These are phyloP conservation scores for Endotrypanum monterogeii DNA, from an alignment of 208 protist genomes.

Conservation along the genomic window DNA sequence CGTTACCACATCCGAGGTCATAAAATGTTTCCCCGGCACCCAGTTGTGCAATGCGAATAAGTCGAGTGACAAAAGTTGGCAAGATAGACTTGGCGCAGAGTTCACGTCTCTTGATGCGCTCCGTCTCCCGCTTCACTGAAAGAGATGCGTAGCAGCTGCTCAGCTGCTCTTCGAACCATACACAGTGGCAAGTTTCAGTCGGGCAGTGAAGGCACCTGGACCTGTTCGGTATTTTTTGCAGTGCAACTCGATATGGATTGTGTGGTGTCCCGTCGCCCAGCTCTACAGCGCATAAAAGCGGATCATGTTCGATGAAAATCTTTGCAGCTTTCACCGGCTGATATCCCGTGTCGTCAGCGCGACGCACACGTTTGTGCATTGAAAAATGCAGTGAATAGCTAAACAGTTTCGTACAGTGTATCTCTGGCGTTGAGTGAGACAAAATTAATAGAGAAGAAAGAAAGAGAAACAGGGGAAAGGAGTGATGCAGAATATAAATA, in stretches of 20 bases:
- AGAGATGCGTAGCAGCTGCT: constrained; percentile 53
- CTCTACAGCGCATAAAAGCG: constrained; percentile 1
- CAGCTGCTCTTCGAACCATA: constrained; percentile 44
- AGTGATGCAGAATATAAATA: too few relatives aligned
- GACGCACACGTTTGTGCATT: constrained; percentile 54
- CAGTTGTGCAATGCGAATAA: constrained; percentile 50
- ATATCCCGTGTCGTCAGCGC: constrained; percentile 5
- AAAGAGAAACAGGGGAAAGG: not conserved
- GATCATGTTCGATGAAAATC: not conserved
- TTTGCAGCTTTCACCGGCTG: constrained; percentile 11
- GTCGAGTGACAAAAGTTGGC: constrained; percentile 70
- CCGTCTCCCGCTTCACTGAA: constrained; percentile 47
- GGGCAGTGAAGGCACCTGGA: constrained; percentile 64
- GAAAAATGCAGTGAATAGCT: constrained; percentile 18
- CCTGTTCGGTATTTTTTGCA: constrained; percentile 49
- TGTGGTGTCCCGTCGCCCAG: constrained; percentile 38
- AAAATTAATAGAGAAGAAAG: constrained; percentile 4
- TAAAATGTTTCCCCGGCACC: constrained; percentile 62
- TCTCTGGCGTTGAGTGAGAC: not conserved
- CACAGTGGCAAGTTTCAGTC: constrained; percentile 46
- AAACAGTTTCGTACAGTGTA: not conserved
- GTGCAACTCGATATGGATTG: constrained; percentile 51
- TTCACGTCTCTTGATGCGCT: constrained; percentile 47
- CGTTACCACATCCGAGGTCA: constrained; percentile 85
- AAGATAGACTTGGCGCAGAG: constrained; percentile 90